A percentile compares a stretch with the other conserved stretches of the same genome.
phyloP scores from a whole-genome alignment of 2,329 filamentous ascomycete genomes.

The Colletotrichum salicis region DNA sequence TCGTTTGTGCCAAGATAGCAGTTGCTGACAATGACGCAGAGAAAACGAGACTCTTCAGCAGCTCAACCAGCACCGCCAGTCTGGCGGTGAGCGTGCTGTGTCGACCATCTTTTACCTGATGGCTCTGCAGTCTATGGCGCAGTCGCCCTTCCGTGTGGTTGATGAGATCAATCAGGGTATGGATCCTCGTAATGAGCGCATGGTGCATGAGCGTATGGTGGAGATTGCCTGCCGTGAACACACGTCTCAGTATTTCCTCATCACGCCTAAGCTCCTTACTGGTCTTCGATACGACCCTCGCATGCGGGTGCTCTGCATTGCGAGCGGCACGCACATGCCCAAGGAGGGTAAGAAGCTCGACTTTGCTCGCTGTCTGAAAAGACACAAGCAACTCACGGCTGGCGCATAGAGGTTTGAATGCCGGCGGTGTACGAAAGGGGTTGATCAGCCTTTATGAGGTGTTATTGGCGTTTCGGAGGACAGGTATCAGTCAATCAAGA shows the following conservation, averaged over 20 bases:
- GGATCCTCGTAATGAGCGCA: slow-evolving; percentile 97
- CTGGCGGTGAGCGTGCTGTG: slow-evolving; percentile 93
- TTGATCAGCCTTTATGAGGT: neutral
- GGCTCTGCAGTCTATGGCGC: slow-evolving; percentile 92
- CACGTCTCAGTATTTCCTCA: slow-evolving; percentile 90
- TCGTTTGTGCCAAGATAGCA: neutral
- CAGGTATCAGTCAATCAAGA: slow-evolving; percentile 4
- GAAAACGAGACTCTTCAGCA: slow-evolving; percentile 85
- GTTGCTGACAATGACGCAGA: slow-evolving; percentile 50
- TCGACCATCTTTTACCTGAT: slow-evolving; percentile 99
- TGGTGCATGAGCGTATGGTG: slow-evolving; percentile 98
- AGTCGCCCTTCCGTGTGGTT: slow-evolving; percentile 95
- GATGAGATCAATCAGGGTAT: slow-evolving; percentile 99
- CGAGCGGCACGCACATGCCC: slow-evolving; percentile 82
- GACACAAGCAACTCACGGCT: slow-evolving; percentile 54
- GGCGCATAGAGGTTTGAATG: slow-evolving; percentile 37
- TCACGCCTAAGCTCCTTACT: slow-evolving; percentile 93
- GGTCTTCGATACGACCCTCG: slow-evolving; percentile 86
- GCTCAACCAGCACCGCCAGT: slow-evolving; percentile 92
- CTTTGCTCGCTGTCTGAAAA: slow-evolving; percentile 57
- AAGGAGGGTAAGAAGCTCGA: slow-evolving; percentile 62
- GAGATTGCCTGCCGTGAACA: slow-evolving; percentile 92
- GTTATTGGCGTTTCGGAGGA: slow-evolving; percentile 1
- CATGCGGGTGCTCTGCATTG: slow-evolving; percentile 95
- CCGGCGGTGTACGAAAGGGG: neutral